Evolutionary conservation across 2,329 filamentous ascomycete genomes (phyloP).

Genomic region (Ophiostoma populinum): DNA sequence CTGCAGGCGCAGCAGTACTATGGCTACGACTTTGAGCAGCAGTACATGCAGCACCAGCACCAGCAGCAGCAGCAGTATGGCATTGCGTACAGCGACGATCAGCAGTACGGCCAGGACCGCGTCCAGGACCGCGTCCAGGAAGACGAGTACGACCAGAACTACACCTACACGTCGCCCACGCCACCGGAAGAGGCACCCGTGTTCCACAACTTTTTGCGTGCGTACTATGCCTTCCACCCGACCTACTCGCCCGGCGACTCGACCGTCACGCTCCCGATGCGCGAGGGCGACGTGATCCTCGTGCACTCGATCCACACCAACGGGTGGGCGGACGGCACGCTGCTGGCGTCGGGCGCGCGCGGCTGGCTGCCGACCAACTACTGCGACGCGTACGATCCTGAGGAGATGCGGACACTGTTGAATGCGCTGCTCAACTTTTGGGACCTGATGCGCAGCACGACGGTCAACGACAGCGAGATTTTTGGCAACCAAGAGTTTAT

Average conservation of each 20-base stretch:
- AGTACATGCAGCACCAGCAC: neutral
- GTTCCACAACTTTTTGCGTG: slow-evolving; percentile 88
- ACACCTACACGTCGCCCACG: slow-evolving; percentile 14
- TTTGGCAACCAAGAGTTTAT: slow-evolving; percentile 90
- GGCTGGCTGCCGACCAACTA: slow-evolving; percentile 98
- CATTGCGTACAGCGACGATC: neutral
- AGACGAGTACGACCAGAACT: slow-evolving; percentile 4
- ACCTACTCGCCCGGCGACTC: slow-evolving; percentile 60
- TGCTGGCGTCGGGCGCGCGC: slow-evolving; percentile 67
- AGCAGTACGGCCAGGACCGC: slow-evolving; percentile 2
- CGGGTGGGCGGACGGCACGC: slow-evolving; percentile 93
- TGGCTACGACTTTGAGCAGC: neutral
- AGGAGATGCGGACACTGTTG: slow-evolving; percentile 68
- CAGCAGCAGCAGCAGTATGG: slow-evolving; percentile 3
- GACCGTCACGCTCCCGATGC: slow-evolving; percentile 74
- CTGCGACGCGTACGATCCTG: slow-evolving; percentile 84
- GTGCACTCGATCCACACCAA: slow-evolving; percentile 96
- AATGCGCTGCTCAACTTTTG: slow-evolving; percentile 81
- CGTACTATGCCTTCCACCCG: slow-evolving; percentile 84
- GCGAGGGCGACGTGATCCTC: slow-evolving; percentile 79
- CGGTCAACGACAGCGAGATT: slow-evolving; percentile 55
- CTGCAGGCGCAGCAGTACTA: neutral
- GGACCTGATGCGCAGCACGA: slow-evolving; percentile 70
- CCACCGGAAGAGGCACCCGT: slow-evolving; percentile 41
- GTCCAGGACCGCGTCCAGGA: neutral